Evolutionary conservation across 2,329 filamentous ascomycete species (phyloP), one percentile per base, ranked within the genome.

Genomic region (Hymenoscyphus fraxineus): DNA sequence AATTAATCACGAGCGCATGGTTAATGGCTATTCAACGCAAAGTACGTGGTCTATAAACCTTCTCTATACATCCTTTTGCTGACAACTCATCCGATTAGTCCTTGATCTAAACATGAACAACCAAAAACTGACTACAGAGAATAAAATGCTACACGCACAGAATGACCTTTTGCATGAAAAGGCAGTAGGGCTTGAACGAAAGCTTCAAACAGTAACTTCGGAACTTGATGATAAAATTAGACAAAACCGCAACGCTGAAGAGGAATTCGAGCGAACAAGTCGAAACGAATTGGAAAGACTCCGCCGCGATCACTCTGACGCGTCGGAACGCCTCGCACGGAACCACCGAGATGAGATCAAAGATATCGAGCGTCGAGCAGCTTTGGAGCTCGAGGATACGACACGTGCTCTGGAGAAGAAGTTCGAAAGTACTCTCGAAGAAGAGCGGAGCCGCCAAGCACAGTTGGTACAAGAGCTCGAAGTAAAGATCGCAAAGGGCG

Each of bases 1-100:
- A 70, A 88, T 85, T 64, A 84, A 82, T 5, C 81, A 92, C 66
- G 92, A 94, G 71, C 89, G 95, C 67, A 85, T 88, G 0, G 82
- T 96, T 57, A 86, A 89, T 16, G 71, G 91, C 10, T 89, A 91
- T 69, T 96, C 54, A 57, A 40, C 54, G 35, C 31, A 40, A 61
- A 61, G 60, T 61, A 44, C 9, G 19, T 55, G 19, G 19, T 6
- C 22, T 12, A 56, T 1, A 15, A n/a, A 2, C 13, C 15, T 19
- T 15, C 2, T 12, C 44, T n/a, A n/a, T 54, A 15, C 27, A 13
- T 38, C 2, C 6, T 38, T 19, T 22, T n/a, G 51, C 40, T 51
- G 47, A 51, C 44, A 38, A n/a, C 16, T 54, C 9, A 27, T 54
- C 9, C 51, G 22, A 54, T 38, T 57, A 73, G 70, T 73, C 64